Conservation (phyloP, 305 asterid species). For the Fraxinus sp. region DNA sequence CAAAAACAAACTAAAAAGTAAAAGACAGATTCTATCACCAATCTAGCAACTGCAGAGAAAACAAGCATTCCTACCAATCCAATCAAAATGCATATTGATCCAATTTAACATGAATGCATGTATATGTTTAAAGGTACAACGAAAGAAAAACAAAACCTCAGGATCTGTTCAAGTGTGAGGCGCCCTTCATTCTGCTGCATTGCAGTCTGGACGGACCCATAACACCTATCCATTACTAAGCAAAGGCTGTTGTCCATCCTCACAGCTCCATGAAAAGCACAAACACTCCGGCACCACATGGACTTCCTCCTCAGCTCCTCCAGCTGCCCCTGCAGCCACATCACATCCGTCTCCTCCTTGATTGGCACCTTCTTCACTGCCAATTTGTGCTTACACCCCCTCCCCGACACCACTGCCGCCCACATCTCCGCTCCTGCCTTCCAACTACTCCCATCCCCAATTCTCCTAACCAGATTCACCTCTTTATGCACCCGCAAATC, state of each 20-base stretch:
- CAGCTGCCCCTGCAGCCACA: constrained; percentile 89
- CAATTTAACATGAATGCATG: constrained; percentile 1
- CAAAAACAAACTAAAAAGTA: constrained; percentile 8
- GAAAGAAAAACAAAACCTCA: constrained; percentile 52
- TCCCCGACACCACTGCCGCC: constrained; percentile 57
- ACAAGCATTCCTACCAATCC: background rate
- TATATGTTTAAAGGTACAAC: background rate
- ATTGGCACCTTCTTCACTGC: constrained; percentile 74
- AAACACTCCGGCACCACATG: constrained; percentile 95
- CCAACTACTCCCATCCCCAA: constrained; percentile 50
- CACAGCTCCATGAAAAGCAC: constrained; percentile 83
- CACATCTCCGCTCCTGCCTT: constrained; percentile 71
- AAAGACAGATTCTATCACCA: constrained; percentile 11
- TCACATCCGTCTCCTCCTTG: constrained; percentile 64
- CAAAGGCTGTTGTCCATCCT: constrained; percentile 66
- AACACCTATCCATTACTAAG: constrained; percentile 87
- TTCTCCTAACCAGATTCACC: constrained; percentile 69
- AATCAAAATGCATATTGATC: background rate
- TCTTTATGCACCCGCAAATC: constrained; percentile 72
- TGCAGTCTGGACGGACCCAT: constrained; percentile 86
- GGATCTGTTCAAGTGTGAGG: constrained; percentile 92
- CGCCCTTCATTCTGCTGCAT: constrained; percentile 91
- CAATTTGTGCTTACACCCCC: constrained; percentile 76
- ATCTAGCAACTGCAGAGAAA: constrained; percentile 4
- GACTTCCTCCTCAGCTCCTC: constrained; percentile 83